Evolutionary conservation across 768 basidiomycete genomes (phyloP).

Genomic region (Neoboletus magnificus): DNA sequence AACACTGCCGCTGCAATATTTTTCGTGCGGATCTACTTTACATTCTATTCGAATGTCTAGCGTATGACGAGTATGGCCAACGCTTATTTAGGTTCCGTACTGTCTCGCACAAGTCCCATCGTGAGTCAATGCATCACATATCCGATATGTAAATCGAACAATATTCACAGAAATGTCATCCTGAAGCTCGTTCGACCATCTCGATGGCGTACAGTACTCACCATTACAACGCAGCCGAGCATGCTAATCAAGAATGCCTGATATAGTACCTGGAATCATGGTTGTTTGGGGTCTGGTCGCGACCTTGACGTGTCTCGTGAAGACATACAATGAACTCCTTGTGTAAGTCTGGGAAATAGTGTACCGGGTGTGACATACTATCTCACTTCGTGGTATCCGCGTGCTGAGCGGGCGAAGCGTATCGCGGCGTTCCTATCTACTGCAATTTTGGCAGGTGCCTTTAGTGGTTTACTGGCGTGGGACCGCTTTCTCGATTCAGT

Average conservation of each 20-base stretch:
- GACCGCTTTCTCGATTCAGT: slow-evolving; percentile 8
- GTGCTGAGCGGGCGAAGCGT: slow-evolving; percentile 51
- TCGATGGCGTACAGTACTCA: slow-evolving; percentile 27
- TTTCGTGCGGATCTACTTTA: slow-evolving; percentile 25
- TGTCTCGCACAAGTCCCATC: slow-evolving; percentile 38
- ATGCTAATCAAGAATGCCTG: slow-evolving; percentile 3
- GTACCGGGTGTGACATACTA: slow-evolving; percentile 35
- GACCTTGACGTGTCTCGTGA: slow-evolving; percentile 38
- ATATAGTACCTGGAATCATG: slow-evolving; percentile 38
- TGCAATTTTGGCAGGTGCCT: slow-evolving; percentile 50
- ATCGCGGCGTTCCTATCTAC: slow-evolving; percentile 58
- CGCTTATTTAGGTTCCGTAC: slow-evolving; percentile 32
- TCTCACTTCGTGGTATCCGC: slow-evolving; percentile 57
- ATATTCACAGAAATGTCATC: slow-evolving; percentile 31
- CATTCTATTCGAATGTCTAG: background rate
- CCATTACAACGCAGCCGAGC: background rate
- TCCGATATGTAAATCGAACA: background rate
- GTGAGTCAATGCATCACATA: slow-evolving; percentile 21
- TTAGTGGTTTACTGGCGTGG: slow-evolving; percentile 47
- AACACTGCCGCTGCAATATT: slow-evolving; percentile 39
- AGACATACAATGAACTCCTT: slow-evolving; percentile 26
- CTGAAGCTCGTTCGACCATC: slow-evolving; percentile 35
- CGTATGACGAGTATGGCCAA: background rate
- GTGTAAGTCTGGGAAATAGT: slow-evolving; percentile 15
- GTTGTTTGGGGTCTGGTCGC: slow-evolving; percentile 36